Percentiles rank a stretch among this genome's conserved stretches.
Conservation (phyloP, 495 filamentous ascomycete genomes). For the Antarctomyces pellizariae region DNA sequence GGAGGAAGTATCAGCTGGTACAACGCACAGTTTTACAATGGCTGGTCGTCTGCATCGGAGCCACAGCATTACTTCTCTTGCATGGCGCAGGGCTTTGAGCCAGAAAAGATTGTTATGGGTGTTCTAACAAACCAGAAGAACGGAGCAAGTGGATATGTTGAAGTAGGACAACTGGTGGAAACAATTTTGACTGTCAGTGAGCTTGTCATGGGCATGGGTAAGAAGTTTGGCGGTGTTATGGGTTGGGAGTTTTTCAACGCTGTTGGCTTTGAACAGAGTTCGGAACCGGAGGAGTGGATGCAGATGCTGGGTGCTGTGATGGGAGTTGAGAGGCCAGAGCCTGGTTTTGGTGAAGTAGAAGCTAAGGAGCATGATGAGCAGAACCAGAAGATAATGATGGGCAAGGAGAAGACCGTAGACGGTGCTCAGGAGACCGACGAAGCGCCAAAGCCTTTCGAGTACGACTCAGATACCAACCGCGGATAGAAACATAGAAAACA, state of each 20-base stretch:
- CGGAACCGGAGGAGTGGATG: conserved; percentile 50
- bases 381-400: not conserved
- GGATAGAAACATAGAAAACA: too few species aligned
- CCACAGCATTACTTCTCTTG: conserved; percentile 35
- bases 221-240: conserved; percentile 54
- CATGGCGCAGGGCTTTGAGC: conserved; percentile 38
- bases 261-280: conserved; percentile 25
- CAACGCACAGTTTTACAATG: conserved; percentile 69
- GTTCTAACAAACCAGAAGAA: conserved; percentile 47
- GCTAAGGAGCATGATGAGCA: conserved; percentile 5
- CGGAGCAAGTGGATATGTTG: conserved; percentile 35
- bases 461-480: conserved; percentile 11
- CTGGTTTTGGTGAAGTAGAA: conserved; percentile 8
- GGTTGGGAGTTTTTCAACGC: conserved; percentile 83
- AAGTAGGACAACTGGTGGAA: conserved; percentile 22
- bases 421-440: conserved; percentile 3
- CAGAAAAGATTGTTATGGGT: conserved; percentile 45
- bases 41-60: conserved; percentile 43
- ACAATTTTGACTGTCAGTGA: conserved; percentile 14
- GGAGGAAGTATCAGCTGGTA: conserved; percentile 53
- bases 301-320: conserved; percentile 31
- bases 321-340: conserved; percentile 13
- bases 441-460: conserved; percentile 8
- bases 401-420: conserved; percentile 7
- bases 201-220: conserved; percentile 21